Evolutionary conservation across 768 basidiomycete genomes (phyloP), one percentile per base, ranked within the genome.

Genomic region (Pholiota microspora): DNA sequence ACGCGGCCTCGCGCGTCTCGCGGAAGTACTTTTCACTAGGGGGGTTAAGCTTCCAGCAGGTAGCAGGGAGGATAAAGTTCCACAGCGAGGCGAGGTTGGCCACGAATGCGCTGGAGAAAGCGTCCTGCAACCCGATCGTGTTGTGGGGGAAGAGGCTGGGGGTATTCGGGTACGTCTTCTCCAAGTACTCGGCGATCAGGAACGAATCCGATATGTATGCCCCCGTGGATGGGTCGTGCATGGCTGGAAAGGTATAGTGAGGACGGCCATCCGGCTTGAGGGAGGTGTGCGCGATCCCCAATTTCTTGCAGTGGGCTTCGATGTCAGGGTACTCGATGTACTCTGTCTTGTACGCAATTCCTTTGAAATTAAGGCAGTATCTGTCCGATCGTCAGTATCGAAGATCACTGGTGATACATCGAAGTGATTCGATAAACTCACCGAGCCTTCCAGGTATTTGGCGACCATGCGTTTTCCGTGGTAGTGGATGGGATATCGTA

Each of bases 1-100:
- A 67, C 1, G 36, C 31, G 2, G 49, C 49, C 35, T 67, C 65
- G 9, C 74, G 65, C 1, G 73, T 75, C 5, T 51, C 57, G 13
- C 72, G 62, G 59, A 75, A 81, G 57, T 61, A 58, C 28, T n/a
- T 59, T 28, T 59, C 51, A 49, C 57, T 60, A 9, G 15, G 25
- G 7, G 59, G 53, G 36, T 61, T 51, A n/a, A 61, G 50, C 15
- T 35, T 50, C 24, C 23, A 1, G 35, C 16, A 12, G 3, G 42
- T 44, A 7, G 42, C 40, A 16, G 57, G 58, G 7, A 62, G 45
- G 6, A 58, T 36, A 34, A 55, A 55, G 6, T 13, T 27, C 50
- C 28, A 28, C 12, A 48, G 4, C 10, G 51, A 7, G 16, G 10
- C 21, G 24, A 55, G n/a, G 10, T 13, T 21, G 16, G 7, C 40